phyloP scores from a whole-genome alignment of 805 yeast genomes.

The Pichia occidentalis region DNA sequence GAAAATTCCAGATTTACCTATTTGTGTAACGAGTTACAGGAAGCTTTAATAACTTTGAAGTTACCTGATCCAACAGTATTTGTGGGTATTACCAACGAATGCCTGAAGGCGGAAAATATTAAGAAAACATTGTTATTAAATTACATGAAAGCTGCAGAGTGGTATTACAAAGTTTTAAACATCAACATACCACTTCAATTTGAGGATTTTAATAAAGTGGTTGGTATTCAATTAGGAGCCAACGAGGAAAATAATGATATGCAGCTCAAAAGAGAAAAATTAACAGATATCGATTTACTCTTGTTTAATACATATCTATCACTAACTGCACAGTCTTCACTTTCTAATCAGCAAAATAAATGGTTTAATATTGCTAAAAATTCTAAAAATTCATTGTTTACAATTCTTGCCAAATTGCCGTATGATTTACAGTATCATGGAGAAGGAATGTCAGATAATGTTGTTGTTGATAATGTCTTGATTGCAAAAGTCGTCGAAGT shows the following conservation, averaged over 20 bases:
- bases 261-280: conserved; percentile 9
- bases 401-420: conserved; percentile 53
- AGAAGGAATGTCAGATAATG: conserved; percentile 9
- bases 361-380: conserved; percentile 66
- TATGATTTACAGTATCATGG: conserved; percentile 17
- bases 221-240: conserved; percentile 25
- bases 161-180: conserved; percentile 20
- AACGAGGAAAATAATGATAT: conserved; percentile 14
- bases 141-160: conserved; percentile 34
- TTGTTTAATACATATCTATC: conserved; percentile 56
- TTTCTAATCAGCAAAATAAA: conserved; percentile 37
- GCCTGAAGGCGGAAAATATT: conserved; percentile 24
- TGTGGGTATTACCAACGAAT: conserved; percentile 37
- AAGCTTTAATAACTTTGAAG: conserved; percentile 18
- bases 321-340: conserved; percentile 37
- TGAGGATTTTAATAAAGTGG: conserved; percentile 12
- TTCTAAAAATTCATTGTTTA: conserved; percentile 53
- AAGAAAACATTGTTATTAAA: conserved; percentile 45
- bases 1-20: conserved; percentile 13
- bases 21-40: conserved; percentile 20
- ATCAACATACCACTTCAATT: conserved; percentile 17
- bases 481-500: conserved; percentile 40
- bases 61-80: conserved; percentile 49
- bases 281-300: conserved; percentile 49
- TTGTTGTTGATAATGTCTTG: conserved; percentile 15